Evolutionary conservation across 108 stramenopile species (phyloP), one percentile per base, ranked within the genome.

Genomic region (Discostella pseudostelligera): DNA sequence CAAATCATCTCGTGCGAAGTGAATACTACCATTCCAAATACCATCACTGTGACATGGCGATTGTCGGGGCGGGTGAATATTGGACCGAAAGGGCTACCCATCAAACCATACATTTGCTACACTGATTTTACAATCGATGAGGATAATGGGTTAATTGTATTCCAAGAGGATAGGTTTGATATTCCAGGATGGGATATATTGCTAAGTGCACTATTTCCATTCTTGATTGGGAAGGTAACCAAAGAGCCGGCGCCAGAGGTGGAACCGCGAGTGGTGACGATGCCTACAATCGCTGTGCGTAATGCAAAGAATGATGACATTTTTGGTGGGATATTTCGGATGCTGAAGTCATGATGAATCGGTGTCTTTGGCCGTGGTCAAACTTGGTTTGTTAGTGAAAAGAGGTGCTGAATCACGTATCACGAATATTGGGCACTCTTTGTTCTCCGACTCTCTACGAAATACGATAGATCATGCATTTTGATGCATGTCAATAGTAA

Each of bases 101-200:
- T 94, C 78, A 94, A 94, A 42, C 93, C 93, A 0, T 91, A 94
- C 66, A 83, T 94, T 43, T 83, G 84, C 32, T 87, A 81, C 43
- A 90, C 93, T 3, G 87, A 89, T 45, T 85, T 94, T 51, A 69
- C 64, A 37, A 76, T 94, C 9, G 80, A 87, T 68, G 77, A 83
- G 43, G 53, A 62, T 2, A 79, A 63, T 39, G 87, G 88, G 1
- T 56, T 92, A 61, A 79, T 94, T 37, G 51, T 79, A 5, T 75
- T 82, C 48, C 93, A 94, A 62, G 87, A 90, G 59, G 93, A 94
- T 73, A 59, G 84, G 35, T 94, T 94, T 59, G 78, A 77, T 32
- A 69, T 90, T 20, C 93, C 93, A 8, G 61, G 72, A 7, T 84
- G 81, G 83, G 81, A 84, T 42, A 82, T 87, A 37, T 66, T 86